Conservation (phyloP, 2,329 filamentous ascomycete genomes). For the Chaetoscypha palmicola region DNA sequence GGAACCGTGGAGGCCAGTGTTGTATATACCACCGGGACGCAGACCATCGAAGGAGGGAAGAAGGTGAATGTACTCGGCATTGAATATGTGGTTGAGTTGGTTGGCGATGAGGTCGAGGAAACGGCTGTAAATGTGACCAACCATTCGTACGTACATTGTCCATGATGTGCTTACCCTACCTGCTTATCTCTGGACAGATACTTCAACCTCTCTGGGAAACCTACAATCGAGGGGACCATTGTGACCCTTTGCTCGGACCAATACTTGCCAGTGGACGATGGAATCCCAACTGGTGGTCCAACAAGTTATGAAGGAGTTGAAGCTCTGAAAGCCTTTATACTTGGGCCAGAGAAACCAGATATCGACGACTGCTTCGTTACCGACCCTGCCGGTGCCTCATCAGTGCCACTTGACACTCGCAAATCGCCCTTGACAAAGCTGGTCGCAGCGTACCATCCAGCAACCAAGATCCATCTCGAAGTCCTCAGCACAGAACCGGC, state of each 20-base stretch:
- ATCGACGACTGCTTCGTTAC: conserved; percentile 90
- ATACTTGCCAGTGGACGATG: conserved; percentile 69
- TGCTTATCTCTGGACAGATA: conserved; percentile 37
- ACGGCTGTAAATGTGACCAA: conserved; percentile 92
- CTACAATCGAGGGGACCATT: conserved; percentile 56
- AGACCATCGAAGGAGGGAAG: conserved; percentile 49
- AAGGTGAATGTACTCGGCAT: conserved; percentile 69
- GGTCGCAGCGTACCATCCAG: conserved; percentile 66
- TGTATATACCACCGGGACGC: conserved; percentile 69
- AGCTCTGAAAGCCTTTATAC: conserved; percentile 60
- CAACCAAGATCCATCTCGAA: conserved; percentile 72
- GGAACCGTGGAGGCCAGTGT: conserved; percentile 74
- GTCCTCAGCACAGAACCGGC: conserved; percentile 87
- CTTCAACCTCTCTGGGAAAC: conserved; percentile 53
- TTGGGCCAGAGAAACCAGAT: conserved; percentile 59
- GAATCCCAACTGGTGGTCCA: conserved; percentile 66
- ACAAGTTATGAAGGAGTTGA: conserved; percentile 56
- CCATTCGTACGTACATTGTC: conserved; percentile 59
- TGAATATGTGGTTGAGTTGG: conserved; percentile 82
- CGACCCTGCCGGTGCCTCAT: conserved; percentile 32
- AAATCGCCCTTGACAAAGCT: conserved; percentile 56
- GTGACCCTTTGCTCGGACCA: conserved; percentile 50
- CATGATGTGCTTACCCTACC: background rate
- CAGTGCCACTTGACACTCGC: conserved; percentile 44
- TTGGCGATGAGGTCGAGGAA: conserved; percentile 67